Percentiles rank a stretch among this genome's conserved stretches.
These are phyloP conservation scores for Fusarium chlamydosporum DNA, from an alignment of 2,329 filamentous ascomycete genomes.

Conservation along the genomic window DNA sequence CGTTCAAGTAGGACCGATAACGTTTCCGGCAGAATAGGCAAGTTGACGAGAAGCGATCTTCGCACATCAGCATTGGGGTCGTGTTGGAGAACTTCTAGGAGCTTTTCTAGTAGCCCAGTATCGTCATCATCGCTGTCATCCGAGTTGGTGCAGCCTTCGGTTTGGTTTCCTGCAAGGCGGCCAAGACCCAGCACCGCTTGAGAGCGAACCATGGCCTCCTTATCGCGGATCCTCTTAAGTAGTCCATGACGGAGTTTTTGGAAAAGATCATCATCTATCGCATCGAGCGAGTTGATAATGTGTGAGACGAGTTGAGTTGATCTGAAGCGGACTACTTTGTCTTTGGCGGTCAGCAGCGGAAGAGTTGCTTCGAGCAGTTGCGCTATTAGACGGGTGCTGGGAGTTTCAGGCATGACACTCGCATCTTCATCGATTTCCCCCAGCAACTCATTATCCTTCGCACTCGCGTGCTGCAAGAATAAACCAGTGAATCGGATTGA, in stretches of 20 bases:
- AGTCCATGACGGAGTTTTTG: slow-evolving; percentile 83
- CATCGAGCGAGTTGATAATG: slow-evolving; percentile 91
- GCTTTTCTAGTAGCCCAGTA: slow-evolving; percentile 81
- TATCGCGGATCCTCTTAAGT: slow-evolving; percentile 89
- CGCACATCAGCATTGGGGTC: slow-evolving; percentile 95
- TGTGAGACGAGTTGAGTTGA: slow-evolving; percentile 91
- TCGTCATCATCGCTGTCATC: slow-evolving; percentile 78
- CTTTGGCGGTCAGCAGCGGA: slow-evolving; percentile 85
- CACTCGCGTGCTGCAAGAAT: slow-evolving; percentile 81
- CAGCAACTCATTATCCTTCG: slow-evolving; percentile 78
- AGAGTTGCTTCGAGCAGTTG: slow-evolving; percentile 80
- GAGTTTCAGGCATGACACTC: slow-evolving; percentile 82
- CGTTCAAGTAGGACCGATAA: slow-evolving; percentile 90
- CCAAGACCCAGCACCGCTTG: slow-evolving; percentile 94
- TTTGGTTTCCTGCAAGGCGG: slow-evolving; percentile 82
- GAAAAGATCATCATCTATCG: slow-evolving; percentile 93
- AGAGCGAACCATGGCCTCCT: slow-evolving; percentile 90
- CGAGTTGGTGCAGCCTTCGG: slow-evolving; percentile 77
- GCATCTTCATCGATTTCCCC: slow-evolving; percentile 76
- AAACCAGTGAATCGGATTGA: slow-evolving; percentile 88
- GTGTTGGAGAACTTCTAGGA: slow-evolving; percentile 90
- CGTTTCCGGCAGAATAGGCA: slow-evolving; percentile 87
- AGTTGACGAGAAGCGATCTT: slow-evolving; percentile 86
- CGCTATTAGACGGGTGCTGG: slow-evolving; percentile 82
- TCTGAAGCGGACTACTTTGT: slow-evolving; percentile 92